Percentiles rank a stretch among this genome's conserved stretches.
Conservation (phyloP, 768 basidiomycete genomes). For the Termitomyces sp. region DNA sequence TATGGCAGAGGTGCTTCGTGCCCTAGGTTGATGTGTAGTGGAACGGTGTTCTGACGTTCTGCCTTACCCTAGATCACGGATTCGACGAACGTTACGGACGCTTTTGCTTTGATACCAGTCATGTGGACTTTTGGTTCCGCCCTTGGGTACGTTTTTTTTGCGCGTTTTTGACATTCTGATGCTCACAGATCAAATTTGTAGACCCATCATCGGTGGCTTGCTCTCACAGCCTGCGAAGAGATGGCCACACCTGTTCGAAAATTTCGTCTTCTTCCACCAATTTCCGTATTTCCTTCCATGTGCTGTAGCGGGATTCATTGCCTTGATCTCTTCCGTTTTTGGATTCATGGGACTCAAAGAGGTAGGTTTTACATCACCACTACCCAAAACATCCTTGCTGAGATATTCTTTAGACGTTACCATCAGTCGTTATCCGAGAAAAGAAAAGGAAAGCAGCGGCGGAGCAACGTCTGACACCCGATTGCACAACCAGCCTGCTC, state of each 20-base stretch:
- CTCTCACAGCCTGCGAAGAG: constrained; percentile 30
- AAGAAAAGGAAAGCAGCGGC: constrained; percentile 6
- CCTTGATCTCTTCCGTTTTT: constrained; percentile 18
- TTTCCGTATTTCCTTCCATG: constrained; percentile 37
- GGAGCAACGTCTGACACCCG: constrained; percentile 7
- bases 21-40: background rate
- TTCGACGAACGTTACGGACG: constrained; percentile 26
- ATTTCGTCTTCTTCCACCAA: constrained; percentile 26
- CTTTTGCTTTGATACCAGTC: constrained; percentile 27
- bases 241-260: constrained; percentile 29
- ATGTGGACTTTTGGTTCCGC: constrained; percentile 27
- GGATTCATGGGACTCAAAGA: constrained; percentile 28
- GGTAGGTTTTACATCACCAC: constrained; percentile 11
- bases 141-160: constrained; percentile 21
- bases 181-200: background rate
- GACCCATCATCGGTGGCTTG: constrained; percentile 28
- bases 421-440: constrained; percentile 23
- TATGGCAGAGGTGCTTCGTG: constrained; percentile 18
- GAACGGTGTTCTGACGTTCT: background rate
- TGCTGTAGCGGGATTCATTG: constrained; percentile 18
- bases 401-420: constrained; percentile 27
- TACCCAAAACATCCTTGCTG: background rate
- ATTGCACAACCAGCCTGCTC: constrained; percentile 18
- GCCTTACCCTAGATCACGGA: constrained; percentile 24
- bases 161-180: background rate